Base-by-base conservation (phyloP, 176 grass and related monocot species). In the Panicum miliaceum region DNA sequence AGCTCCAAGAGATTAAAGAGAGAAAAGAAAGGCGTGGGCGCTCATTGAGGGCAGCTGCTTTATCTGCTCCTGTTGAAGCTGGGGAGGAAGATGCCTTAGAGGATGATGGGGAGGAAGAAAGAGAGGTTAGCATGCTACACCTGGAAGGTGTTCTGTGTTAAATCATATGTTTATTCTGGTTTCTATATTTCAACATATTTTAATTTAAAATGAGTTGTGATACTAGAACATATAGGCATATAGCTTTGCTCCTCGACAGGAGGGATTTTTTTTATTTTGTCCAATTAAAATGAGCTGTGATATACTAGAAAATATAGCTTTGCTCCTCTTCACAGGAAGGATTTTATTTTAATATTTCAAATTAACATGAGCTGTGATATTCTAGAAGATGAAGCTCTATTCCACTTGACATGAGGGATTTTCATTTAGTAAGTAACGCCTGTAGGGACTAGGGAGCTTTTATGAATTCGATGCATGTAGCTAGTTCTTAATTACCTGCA, bases 81-180 rank as follows among this genome's bases (percentile, higher is more conserved):
- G 89, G 75, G 6, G 93, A 94, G 26, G 96, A 98, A 84, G 96
- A 96, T 84, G 67, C 68, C 52, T 23, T 92, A 4, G 96, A 98
- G 61, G 91, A 87, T 59, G 93, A 94, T 81, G 91, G 93, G 36
- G 96, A 98, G 77, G 96, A 98, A 92, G 96, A 98, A 88, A 92
- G 89, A 66, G 91, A 96, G 93, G 93, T 96, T 80, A 90, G 82
- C 14, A 81, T 80, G n/a, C 7, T 10, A 26, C n/a, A 53, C 14
- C 60, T 84, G 23, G 19, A 57, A 45, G 6, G 50, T 18, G 45
- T 81, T 56, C 45, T 61, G 7, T 57, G 53, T 60, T 60, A 9
- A 58, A 6, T 47, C 3, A 19, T 8, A 29, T 27, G 16, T 72
- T 48, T 8, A 16, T 18, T 78, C 0, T 73, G 15, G 12, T 61